phyloP scores from a whole-genome alignment of 306 rosid genomes.

The Gastrolobium bilobum region DNA sequence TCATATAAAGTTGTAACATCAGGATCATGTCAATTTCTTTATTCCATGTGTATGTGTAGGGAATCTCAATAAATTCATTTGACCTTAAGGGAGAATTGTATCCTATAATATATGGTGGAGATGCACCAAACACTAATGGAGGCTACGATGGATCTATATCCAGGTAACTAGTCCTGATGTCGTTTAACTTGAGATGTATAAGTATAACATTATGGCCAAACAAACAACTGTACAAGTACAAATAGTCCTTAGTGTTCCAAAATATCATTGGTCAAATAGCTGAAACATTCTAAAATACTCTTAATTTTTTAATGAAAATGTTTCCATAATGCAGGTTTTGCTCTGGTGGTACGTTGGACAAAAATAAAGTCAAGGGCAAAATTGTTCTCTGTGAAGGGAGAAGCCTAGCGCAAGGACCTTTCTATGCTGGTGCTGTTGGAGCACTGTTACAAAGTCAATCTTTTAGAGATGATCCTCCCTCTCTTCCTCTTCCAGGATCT shows the following conservation, averaged over 20 bases:
- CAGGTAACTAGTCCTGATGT: conserved; percentile 44
- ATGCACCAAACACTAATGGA: conserved; percentile 39
- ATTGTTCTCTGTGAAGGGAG: conserved; percentile 52
- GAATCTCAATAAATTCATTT: conserved; percentile 47
- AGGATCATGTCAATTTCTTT: background rate
- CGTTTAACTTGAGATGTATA: background rate
- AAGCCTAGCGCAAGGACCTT: background rate
- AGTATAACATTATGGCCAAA: background rate
- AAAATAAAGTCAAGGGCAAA: conserved; percentile 46
- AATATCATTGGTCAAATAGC: too few species aligned
- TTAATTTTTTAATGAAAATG: conserved; percentile 7
- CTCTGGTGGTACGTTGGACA: background rate
- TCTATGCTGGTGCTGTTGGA: conserved; percentile 41
- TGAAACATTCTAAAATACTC: background rate
- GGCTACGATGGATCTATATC: background rate
- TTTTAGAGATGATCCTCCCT: accelerated
- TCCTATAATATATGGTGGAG: conserved; percentile 49
- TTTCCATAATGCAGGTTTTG: conserved; percentile 40
- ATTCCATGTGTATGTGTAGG: conserved; percentile 44
- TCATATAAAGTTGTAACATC: background rate
- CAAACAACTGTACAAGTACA: background rate
- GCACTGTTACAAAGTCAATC: conserved; percentile 2
- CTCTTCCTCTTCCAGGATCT: conserved; percentile 49
- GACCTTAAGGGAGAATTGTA: conserved; percentile 40
- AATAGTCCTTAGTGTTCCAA: background rate